Evolutionary conservation across 352 stramenopile genomes (phyloP).

Genomic region (Achlya hypogyna): DNA sequence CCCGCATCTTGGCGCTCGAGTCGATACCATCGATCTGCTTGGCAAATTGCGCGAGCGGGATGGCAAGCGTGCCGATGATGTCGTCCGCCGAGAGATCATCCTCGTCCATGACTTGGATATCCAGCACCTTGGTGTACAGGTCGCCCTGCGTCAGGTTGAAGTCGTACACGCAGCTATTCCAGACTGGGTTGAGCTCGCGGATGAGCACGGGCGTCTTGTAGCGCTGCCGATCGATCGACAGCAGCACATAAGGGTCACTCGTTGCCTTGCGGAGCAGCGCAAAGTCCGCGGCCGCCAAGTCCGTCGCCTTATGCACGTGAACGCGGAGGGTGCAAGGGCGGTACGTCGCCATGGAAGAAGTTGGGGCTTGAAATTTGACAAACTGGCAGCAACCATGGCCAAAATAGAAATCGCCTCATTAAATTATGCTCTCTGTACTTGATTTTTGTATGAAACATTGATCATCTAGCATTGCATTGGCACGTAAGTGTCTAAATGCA

Average conservation of each 20-base stretch:
- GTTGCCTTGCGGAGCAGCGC: not conserved
- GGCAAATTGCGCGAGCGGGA: slow-evolving; percentile 13
- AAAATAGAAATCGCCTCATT: not conserved
- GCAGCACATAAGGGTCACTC: slow-evolving; percentile 12
- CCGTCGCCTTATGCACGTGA: slow-evolving; percentile 9
- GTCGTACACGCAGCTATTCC: slow-evolving; percentile 1
- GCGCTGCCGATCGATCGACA: not conserved
- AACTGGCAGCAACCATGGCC: not conserved
- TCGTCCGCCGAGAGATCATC: not conserved
- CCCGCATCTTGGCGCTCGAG: not conserved
- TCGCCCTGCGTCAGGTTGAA: slow-evolving; percentile 13
- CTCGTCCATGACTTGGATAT: slow-evolving; percentile 13
- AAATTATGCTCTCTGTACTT: not conserved
- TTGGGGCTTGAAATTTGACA: not conserved
- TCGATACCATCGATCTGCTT: not conserved
- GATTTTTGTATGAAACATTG: not conserved
- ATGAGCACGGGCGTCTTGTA: slow-evolving; percentile 3
- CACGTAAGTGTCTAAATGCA: too few relatives aligned
- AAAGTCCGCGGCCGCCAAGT: slow-evolving; percentile 7
- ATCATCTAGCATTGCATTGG: too few relatives aligned
- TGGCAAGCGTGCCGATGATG: not conserved
- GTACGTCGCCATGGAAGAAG: not conserved
- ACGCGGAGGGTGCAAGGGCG: not conserved
- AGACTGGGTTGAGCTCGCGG: not conserved
- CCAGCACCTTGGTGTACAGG: slow-evolving; percentile 13